Evolutionary conservation across 2,329 filamentous ascomycete species (phyloP).

Genomic region (Epichloe scottii): DNA sequence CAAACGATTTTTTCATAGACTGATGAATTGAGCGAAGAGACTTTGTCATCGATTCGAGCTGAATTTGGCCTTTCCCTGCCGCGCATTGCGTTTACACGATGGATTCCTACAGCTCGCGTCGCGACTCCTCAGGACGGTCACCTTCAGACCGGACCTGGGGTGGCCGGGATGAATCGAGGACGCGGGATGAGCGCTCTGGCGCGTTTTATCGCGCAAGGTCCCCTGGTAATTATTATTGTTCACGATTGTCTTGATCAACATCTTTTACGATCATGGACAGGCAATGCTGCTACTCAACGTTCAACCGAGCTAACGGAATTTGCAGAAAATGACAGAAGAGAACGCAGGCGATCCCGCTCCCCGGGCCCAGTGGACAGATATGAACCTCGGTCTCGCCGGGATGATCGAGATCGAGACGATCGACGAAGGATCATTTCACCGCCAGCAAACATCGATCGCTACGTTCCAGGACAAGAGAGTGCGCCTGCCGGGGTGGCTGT

Average conservation of each 20-base stretch:
- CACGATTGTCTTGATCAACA: background rate
- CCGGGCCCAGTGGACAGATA: constrained; percentile 63
- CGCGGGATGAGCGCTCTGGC: constrained; percentile 42
- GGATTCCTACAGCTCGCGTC: constrained; percentile 43
- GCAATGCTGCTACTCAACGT: background rate
- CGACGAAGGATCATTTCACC: constrained; percentile 48
- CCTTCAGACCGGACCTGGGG: constrained; percentile 40
- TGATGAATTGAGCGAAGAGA: constrained; percentile 1
- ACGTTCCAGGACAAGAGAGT: constrained; percentile 62
- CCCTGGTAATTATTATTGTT: constrained; percentile 44
- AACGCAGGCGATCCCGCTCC: constrained; percentile 55
- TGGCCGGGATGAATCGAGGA: constrained; percentile 39
- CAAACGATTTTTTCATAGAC: constrained; percentile 1
- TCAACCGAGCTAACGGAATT: background rate
- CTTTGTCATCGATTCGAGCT: background rate
- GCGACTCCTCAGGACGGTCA: constrained; percentile 39
- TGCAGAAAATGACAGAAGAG: constrained; percentile 45
- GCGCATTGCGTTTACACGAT: constrained; percentile 19
- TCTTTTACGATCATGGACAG: background rate
- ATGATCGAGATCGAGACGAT: constrained; percentile 54
- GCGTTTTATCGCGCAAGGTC: constrained; percentile 55
- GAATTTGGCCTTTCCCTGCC: background rate
- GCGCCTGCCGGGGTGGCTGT: constrained; percentile 29
- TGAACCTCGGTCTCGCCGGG: constrained; percentile 56
- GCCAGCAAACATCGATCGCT: constrained; percentile 68